These are phyloP conservation scores for Coemansia aciculifera DNA, from an alignment of 192 early-diverging fungal genomes.

Conservation along the genomic window DNA sequence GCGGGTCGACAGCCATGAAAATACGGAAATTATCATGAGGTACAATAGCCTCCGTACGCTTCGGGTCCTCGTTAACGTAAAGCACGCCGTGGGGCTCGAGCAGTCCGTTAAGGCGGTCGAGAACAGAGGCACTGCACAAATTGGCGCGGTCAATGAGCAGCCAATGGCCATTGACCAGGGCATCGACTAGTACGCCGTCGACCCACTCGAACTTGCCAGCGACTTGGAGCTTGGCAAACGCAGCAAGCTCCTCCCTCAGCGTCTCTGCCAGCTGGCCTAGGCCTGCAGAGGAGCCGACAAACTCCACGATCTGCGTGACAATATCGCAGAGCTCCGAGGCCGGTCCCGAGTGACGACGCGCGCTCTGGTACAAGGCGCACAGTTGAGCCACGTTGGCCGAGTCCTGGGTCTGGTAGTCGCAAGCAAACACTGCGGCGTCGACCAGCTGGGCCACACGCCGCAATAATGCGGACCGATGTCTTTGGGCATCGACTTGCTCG, in stretches of 20 bases:
- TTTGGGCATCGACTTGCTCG: conserved; percentile 87
- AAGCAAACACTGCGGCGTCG: neutral
- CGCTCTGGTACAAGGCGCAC: conserved; percentile 2
- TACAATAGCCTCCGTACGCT: conserved; percentile 58
- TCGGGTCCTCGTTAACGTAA: conserved; percentile 87
- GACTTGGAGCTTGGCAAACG: conserved; percentile 40
- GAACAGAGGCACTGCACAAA: conserved; percentile 88
- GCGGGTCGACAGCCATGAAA: conserved; percentile 94
- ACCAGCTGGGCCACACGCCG: neutral
- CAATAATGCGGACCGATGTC: conserved; percentile 57
- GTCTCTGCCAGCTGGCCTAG: neutral
- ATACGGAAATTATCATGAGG: conserved; percentile 92
- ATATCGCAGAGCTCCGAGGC: conserved; percentile 14
- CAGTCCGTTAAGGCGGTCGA: conserved; percentile 93
- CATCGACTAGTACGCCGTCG: conserved; percentile 89
- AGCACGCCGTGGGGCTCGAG: conserved; percentile 87
- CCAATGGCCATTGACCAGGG: conserved; percentile 90
- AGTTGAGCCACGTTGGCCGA: neutral
- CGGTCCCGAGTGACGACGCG: neutral
- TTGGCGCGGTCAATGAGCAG: conserved; percentile 95
- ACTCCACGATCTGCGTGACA: conserved; percentile 10
- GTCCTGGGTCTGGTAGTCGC: conserved; percentile 6
- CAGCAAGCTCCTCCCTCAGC: neutral
- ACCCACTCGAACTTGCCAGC: conserved; percentile 96
- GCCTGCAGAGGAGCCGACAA: neutral